A percentile compares a stretch with the other conserved stretches of the same genome.
phyloP scores from a whole-genome alignment of 371 early-diverging fungal genomes.

The Mortierella sp. region DNA sequence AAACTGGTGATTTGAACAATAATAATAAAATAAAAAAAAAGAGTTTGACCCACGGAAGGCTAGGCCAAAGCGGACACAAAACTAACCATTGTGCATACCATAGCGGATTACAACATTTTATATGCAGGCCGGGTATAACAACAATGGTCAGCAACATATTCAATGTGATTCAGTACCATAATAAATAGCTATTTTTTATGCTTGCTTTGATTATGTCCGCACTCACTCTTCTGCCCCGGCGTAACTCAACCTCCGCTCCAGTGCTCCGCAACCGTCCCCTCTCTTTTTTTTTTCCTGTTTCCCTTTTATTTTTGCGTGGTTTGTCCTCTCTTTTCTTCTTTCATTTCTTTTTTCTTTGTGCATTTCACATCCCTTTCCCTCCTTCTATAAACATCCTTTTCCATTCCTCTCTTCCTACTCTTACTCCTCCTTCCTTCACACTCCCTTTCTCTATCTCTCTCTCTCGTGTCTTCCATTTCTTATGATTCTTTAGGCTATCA shows the following conservation, averaged over 20 bases:
- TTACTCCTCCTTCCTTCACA: not conserved
- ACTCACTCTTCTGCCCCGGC: not conserved
- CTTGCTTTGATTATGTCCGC: not conserved
- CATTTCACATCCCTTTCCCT: conserved; percentile 3
- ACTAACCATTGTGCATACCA: not conserved
- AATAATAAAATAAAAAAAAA: not conserved
- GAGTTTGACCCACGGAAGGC: conserved; percentile 5
- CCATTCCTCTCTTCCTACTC: conserved; percentile 3
- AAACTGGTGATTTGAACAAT: too few species aligned
- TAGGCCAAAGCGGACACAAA: not conserved
- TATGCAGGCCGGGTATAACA: too few species aligned
- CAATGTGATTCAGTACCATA: not conserved
- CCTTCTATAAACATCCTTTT: not conserved
- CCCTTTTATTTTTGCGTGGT: not conserved
- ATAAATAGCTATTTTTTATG: not conserved
- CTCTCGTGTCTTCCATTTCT: too few species aligned
- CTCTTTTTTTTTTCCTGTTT: not conserved
- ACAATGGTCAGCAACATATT: too few species aligned
- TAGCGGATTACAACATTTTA: conserved; percentile 2
- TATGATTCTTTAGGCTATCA: not conserved
- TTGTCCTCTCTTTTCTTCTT: not conserved
- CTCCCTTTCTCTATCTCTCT: too few species aligned
- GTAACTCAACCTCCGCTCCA: conserved; percentile 1
- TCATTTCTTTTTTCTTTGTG: conserved; percentile 10
- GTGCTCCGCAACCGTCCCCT: not conserved